These are phyloP conservation scores for Rhodotorula sp. DNA, from an alignment of 1,284 basidiomycete species.

Conservation along the genomic window DNA sequence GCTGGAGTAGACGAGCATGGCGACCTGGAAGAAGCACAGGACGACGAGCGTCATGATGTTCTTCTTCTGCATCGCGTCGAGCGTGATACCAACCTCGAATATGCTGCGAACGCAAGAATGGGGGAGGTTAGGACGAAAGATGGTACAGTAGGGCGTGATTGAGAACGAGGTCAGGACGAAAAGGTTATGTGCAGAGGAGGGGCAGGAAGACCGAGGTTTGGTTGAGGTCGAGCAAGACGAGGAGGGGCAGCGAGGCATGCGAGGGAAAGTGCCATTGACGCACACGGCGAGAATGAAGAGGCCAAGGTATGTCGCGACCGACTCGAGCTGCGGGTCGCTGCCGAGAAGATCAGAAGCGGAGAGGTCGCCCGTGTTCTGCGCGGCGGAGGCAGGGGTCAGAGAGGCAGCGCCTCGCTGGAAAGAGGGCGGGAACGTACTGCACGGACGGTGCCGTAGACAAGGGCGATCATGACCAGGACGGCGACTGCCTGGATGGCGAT, in stretches of 20 bases:
- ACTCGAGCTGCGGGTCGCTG: conserved; percentile 30
- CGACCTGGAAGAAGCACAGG: conserved; percentile 46
- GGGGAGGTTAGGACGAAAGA: too few relatives aligned
- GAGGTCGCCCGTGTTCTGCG: conserved; percentile 29
- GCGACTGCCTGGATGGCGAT: conserved; percentile 26
- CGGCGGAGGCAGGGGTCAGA: neutral
- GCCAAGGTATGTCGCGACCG: conserved; percentile 38
- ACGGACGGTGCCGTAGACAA: conserved; percentile 29
- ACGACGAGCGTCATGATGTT: conserved; percentile 49
- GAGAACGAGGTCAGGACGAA: neutral
- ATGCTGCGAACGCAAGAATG: conserved; percentile 2
- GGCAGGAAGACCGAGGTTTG: neutral
- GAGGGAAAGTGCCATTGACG: too few relatives aligned
- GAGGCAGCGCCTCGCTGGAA: neutral
- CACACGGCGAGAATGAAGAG: conserved; percentile 43
- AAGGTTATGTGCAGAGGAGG: neutral
- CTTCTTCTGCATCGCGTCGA: conserved; percentile 44
- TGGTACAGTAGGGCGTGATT: too few relatives aligned
- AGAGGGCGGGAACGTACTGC: neutral
- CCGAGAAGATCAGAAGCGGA: conserved; percentile 10
- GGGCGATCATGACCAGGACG: conserved; percentile 34
- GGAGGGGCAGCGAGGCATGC: too few relatives aligned
- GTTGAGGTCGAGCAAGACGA: neutral
- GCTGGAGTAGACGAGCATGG: conserved; percentile 42
- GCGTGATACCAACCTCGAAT: conserved; percentile 42